Base-by-base conservation (phyloP, 176 grass and related monocot genomes). In the Avena atlantica region DNA sequence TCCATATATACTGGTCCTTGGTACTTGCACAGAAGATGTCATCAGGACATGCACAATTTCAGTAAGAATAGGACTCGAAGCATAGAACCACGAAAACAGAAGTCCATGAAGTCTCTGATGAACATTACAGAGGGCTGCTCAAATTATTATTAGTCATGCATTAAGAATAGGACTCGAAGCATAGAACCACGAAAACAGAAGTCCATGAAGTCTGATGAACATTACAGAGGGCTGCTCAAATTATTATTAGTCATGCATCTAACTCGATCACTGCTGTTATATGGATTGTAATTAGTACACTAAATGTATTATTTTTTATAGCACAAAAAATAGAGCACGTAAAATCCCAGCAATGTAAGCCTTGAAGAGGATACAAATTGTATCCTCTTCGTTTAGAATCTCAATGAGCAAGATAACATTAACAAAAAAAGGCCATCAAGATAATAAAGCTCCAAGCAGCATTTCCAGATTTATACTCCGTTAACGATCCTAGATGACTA, bases 201-300 rank as follows among this genome's bases (percentile, higher is more conserved):
- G 12, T 72, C 0, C 5, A 84, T 75, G 56, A 50, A 45, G 2
- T 21, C 47, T 74, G 31, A 40, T 42, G 49, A 34, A 34, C 13
- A 80, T 49, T 15, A 65, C 23, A 65, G 14, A 47, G 1, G 3
- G 2, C 4, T 68, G 68, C 19, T 52, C 24, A 66, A 65, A 66
- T 20, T 29, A 66, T 71, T 31, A 56, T 84, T 84, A 14, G 69
- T 31, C 5, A 74, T 48, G 69, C 37, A 84, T 84, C 40, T 49
- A 48, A 74, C 40, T 21, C 60, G 11, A 62, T 75, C 16, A 17
- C 42, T 74, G 74, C 55, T 9, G 20, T 17, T 31, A 47, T 31
- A 49, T 8, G 11, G 58, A 74, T 5, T 31, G 10, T 53, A 27
- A 21, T 74, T 72, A 45, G 68, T 34, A 17, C 9, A 64, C 24